Conservation (phyloP, 495 filamentous ascomycete genomes). For the Podospora australis region DNA sequence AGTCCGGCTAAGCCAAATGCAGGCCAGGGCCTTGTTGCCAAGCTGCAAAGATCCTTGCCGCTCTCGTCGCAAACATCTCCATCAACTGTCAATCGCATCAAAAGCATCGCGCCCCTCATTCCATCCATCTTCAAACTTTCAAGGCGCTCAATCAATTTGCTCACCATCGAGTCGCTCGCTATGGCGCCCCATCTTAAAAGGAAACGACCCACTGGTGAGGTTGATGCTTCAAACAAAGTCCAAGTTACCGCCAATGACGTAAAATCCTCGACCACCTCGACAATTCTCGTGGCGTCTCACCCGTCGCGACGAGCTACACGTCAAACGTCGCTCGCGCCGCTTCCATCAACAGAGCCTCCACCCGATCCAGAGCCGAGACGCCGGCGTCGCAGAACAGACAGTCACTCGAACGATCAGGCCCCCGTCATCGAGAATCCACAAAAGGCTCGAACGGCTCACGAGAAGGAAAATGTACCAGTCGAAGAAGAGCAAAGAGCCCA, state of each 20-base stretch:
- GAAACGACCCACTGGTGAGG: not conserved
- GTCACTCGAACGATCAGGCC: slow-evolving; percentile 11
- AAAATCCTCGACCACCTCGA: not conserved
- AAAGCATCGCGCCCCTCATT: no score
- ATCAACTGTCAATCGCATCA: no score
- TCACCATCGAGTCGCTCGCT: no score
- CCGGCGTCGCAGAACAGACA: slow-evolving; percentile 30
- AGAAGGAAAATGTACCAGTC: slow-evolving; percentile 27
- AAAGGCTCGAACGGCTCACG: slow-evolving; percentile 6
- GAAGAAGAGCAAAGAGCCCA: slow-evolving; percentile 8
- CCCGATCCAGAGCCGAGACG: slow-evolving; percentile 31
- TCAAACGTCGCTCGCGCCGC: slow-evolving; percentile 30
- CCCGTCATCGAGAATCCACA: not conserved
- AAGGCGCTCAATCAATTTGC: no score
- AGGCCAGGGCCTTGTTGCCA: no score
- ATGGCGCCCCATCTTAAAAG: no score
- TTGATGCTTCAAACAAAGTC: no score
- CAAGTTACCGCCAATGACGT: not conserved
- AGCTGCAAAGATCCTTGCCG: no score
- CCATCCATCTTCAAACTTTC: no score
- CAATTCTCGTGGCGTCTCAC: slow-evolving; percentile 3
- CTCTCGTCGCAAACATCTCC: no score
- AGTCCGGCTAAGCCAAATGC: no score
- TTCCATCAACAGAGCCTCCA: slow-evolving; percentile 19
- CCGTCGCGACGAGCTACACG: slow-evolving; percentile 38